Base-by-base conservation (phyloP, 441 rosid genomes). In the Hura crepitans region DNA sequence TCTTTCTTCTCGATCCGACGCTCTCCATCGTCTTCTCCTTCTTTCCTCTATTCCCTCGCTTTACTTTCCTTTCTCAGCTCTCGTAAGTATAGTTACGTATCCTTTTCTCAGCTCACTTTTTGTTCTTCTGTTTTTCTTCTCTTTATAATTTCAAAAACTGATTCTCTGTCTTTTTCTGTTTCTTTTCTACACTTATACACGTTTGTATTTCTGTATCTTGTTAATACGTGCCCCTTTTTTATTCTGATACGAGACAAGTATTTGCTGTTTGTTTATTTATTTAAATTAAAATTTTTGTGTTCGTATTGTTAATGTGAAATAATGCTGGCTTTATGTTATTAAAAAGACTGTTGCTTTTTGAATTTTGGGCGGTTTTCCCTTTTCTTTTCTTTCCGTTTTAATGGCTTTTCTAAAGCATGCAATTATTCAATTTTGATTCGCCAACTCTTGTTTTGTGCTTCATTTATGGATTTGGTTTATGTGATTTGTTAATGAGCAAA, bases 11-110 rank as follows among this genome's bases (percentile, higher is more conserved):
- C 65, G 74, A 77, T 73, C 81, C 53, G 82, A 75, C 85, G 83
- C 80, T 72, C 65, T 73, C 65, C n/a, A n/a, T 63, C 72, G 81
- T 83, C 81, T 75, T 74, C 73, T 78, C 73, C 58, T 50, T 10
- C 18, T 35, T 33, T 11, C 53, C 75, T 42, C 45, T 57, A 79
- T 79, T 83, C 74, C 77, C 75, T 82, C 82, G 71, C 70, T 58
- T 25, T 71, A 79, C 62, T 67, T 76, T 57, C 68, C 50, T 62
- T 71, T 64, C 64, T 45, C 28, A 23, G 66, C 46, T 46, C 37
- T 70, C 84, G 79, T 81, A 78, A 75, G 71, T 75, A 15, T 45
- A 23, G 6, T n/a, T 23, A 11, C 28, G 0, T 23, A 6, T 8
- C 1, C 31, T 20, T 75, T 73, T 77, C 70, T 35, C 10, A 51